phyloP scores from a whole-genome alignment of 108 stramenopile genomes.

The Aurantiochytrium sp. region DNA sequence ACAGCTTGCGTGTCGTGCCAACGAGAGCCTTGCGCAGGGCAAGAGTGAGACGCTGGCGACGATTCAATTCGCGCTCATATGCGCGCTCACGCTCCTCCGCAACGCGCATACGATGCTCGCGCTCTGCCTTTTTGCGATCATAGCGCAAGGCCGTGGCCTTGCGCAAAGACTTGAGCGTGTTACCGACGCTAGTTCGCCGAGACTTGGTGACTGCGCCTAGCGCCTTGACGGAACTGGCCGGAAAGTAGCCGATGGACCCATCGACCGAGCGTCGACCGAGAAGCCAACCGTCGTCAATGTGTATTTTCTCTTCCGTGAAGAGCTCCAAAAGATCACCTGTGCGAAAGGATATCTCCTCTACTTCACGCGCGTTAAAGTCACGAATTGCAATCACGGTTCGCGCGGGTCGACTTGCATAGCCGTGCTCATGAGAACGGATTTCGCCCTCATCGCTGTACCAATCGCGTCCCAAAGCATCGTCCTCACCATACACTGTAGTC shows the following conservation, averaged over 20 bases:
- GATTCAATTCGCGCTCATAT: neutral
- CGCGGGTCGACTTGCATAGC: neutral
- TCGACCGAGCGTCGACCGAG: neutral
- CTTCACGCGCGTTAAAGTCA: neutral
- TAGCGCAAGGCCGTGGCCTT: neutral
- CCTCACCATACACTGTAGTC: neutral
- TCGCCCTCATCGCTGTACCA: neutral
- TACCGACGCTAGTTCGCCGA: neutral
- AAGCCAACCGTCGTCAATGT: neutral
- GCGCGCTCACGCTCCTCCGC: neutral
- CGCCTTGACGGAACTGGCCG: neutral
- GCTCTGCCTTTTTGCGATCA: neutral
- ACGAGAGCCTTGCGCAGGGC: neutral
- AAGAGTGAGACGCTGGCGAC: neutral
- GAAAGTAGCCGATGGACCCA: neutral
- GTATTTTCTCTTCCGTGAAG: neutral
- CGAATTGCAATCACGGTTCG: neutral
- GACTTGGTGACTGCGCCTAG: neutral
- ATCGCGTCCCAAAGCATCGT: neutral
- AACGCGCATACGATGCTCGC: neutral
- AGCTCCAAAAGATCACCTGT: neutral
- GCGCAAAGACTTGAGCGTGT: neutral
- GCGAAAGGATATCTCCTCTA: neutral
- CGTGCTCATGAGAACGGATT: neutral
- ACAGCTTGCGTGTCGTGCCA: neutral